Base-by-base conservation (phyloP, 257 asterid genomes). In the Knoxia roxburghii region DNA sequence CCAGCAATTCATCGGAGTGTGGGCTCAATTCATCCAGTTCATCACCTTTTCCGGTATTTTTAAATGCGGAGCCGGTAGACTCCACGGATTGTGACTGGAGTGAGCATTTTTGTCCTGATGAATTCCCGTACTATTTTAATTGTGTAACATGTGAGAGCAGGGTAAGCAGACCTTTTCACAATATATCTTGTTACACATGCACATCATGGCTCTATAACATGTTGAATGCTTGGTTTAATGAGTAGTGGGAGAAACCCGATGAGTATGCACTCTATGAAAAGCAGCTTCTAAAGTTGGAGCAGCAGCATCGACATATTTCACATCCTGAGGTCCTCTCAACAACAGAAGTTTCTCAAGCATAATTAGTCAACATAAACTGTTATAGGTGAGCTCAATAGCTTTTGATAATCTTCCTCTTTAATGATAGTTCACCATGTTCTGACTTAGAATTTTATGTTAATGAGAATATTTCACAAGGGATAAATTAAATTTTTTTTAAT, bases 221-320 rank as follows among this genome's bases (percentile, higher is more conserved):
- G 35, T 55, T 27, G 51, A 61, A 58, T 72, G 49, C 64, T 55
- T 74, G 60, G 32, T 61, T 70, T 59, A 57, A 20, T 73, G 74
- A 52, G 45, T 73, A 92, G 98, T 92, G 98, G 97, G 98, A 89
- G 86, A 87, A 72, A 64, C 98, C 97, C 6, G 86, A 78, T 79
- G 96, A 83, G 68, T 87, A 79, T 68, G 88, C 83, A 51, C 57
- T 71, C 55, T 79, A 80, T 69, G 97, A 87, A 76, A 75, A 74
- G 78, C 82, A 86, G 77, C 75, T 86, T 39, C 89, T 83, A 58
- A 76, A 75, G 68, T 68, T 71, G 64, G 94, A 84, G 46, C 81
- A 78, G 33, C 83, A 73, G 48, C 69, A 62, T n/a, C 73, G 59
- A 67, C 85, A 68, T 43, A 77, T 76, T 61, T 74, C 83, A 57